A percentile compares a stretch with the other conserved stretches of the same genome.
Conservation (phyloP, 2,329 filamentous ascomycete species). For the Biscogniauxia mediterranea region DNA sequence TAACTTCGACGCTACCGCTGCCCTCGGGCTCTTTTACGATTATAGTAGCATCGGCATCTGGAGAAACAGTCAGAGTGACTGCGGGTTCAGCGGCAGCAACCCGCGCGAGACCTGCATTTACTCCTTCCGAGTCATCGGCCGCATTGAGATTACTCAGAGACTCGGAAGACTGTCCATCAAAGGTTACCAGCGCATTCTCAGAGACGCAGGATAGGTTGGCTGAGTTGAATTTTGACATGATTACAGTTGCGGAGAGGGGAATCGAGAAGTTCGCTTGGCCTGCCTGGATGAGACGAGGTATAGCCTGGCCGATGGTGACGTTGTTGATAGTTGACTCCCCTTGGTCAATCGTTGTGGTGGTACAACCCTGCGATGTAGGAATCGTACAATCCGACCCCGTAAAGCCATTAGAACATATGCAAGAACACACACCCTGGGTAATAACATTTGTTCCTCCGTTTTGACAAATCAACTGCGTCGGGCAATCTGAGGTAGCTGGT, state of each 20-base stretch:
- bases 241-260: constrained; percentile 64
- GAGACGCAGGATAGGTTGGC: constrained; percentile 76
- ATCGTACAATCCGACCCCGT: constrained; percentile 57
- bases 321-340: constrained; percentile 49
- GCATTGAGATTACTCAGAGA: constrained; percentile 30
- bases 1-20: constrained; percentile 23
- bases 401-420: constrained; percentile 87
- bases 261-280: constrained; percentile 71
- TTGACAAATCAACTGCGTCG: constrained; percentile 61
- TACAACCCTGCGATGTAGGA: constrained; percentile 49
- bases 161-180: constrained; percentile 57
- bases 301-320: constrained; percentile 76
- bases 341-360: constrained; percentile 46
- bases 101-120: constrained; percentile 17
- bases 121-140: constrained; percentile 24
- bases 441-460: constrained; percentile 81
- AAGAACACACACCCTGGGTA: constrained; percentile 69
- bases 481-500: constrained; percentile 52
- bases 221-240: constrained; percentile 74
- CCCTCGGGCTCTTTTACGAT: constrained; percentile 24
- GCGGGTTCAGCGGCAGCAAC: constrained; percentile 23
- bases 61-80: constrained; percentile 34
- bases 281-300: constrained; percentile 70
- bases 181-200: constrained; percentile 86
- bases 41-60: constrained; percentile 35